Conservation (phyloP, 306 rosid species). For the Prunus padus region DNA sequence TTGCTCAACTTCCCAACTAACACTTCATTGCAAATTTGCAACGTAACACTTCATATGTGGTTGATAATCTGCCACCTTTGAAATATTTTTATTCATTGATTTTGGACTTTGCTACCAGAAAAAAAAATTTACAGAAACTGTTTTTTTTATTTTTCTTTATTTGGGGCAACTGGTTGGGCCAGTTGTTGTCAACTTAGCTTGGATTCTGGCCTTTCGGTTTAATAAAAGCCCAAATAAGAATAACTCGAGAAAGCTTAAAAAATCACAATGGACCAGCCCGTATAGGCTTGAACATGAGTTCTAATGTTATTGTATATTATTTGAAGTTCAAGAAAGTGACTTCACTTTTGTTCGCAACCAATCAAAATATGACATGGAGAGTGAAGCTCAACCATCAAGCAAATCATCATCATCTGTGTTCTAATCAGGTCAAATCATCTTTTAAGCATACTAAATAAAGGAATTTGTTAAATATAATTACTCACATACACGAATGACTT, state of each 20-base stretch:
- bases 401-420: background rate
- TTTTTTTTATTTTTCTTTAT: too few relatives aligned
- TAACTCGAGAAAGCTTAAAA: too few relatives aligned
- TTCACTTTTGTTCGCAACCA: background rate
- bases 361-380: background rate
- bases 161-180: background rate
- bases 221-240: too few relatives aligned
- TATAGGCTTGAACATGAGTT: too few relatives aligned
- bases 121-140: background rate
- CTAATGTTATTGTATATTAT: too few relatives aligned
- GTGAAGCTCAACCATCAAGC: background rate
- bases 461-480: too few relatives aligned
- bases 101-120: background rate
- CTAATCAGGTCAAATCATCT: background rate
- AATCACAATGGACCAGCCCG: too few relatives aligned
- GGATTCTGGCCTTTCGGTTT: background rate
- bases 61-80: background rate
- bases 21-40: background rate
- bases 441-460: background rate
- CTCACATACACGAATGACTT: too few relatives aligned
- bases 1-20: background rate
- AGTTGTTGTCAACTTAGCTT: background rate
- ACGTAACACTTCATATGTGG: constrained; percentile 8
- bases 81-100: too few relatives aligned
- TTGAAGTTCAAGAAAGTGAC: too few relatives aligned